Evolutionary conservation across 176 grass and related monocot species (phyloP).

Genomic region (Paspalum vaginatum): DNA sequence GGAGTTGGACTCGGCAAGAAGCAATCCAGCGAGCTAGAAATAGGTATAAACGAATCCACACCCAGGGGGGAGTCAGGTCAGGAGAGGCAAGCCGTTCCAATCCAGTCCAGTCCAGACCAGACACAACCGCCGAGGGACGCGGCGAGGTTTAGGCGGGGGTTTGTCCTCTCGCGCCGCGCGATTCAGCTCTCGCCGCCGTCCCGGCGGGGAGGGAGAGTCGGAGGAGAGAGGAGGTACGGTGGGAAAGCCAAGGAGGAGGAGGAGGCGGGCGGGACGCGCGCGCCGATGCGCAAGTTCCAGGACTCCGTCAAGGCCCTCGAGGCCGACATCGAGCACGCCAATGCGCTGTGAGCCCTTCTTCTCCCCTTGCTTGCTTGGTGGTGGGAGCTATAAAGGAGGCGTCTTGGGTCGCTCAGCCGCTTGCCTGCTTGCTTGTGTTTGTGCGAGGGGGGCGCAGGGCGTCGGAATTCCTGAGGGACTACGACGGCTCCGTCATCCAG

Average conservation of each 20-base stretch:
- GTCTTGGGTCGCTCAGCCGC: background rate
- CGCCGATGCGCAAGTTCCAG: conserved; percentile 55
- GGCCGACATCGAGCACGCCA: conserved; percentile 74
- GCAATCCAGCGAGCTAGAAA: conserved; percentile 12
- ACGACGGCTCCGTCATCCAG: conserved; percentile 63
- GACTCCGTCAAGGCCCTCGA: conserved; percentile 57
- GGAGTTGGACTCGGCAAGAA: conserved; percentile 19
- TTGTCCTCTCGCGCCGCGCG: background rate
- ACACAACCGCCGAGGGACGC: too few relatives aligned
- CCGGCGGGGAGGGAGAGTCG: too few relatives aligned
- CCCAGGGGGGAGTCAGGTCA: conserved; percentile 2
- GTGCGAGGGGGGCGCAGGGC: conserved; percentile 46
- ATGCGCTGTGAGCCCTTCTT: conserved; percentile 48
- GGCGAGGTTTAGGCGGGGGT: conserved; percentile 37
- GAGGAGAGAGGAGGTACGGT: background rate
- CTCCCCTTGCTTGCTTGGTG: background rate
- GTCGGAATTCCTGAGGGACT: conserved; percentile 50
- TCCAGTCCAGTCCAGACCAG: background rate
- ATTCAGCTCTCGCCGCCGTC: background rate
- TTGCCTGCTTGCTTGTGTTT: background rate
- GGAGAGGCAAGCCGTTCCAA: background rate
- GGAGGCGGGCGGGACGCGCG: background rate
- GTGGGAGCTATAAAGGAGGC: background rate
- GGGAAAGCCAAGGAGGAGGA: background rate
- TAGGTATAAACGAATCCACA: background rate